Conservation (phyloP, 2,329 filamentous ascomycete species). For the Exophiala viscosa region DNA sequence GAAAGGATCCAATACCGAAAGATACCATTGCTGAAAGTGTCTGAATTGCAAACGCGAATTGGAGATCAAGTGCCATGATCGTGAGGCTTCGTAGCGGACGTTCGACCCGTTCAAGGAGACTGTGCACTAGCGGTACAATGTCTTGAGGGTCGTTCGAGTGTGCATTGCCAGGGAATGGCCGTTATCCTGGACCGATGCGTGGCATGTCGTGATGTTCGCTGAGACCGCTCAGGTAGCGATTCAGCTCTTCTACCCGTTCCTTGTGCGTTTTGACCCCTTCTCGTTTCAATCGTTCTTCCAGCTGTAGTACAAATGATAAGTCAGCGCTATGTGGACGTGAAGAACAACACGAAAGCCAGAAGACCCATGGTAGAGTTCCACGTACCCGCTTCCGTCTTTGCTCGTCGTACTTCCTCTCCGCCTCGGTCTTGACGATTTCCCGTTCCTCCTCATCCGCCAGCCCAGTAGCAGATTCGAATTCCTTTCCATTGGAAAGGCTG, state of each 20-base stretch:
- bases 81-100: neutral
- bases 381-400: constrained; percentile 72
- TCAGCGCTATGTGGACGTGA: constrained; percentile 9
- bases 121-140: neutral
- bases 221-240: constrained; percentile 84
- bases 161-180: neutral
- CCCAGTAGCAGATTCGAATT: constrained; percentile 25
- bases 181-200: constrained; percentile 29
- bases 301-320: constrained; percentile 44
- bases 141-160: neutral
- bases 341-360: neutral
- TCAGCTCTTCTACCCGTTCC: constrained; percentile 90
- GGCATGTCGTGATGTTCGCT: constrained; percentile 97
- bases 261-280: constrained; percentile 96
- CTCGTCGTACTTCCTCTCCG: constrained; percentile 78
- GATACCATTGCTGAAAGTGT: no score
- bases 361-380: constrained; percentile 23
- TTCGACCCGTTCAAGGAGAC: no score
- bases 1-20: no score
- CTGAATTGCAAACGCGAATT: no score
- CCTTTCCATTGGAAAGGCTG: constrained; percentile 29
- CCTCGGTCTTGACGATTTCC: constrained; percentile 68
- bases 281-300: constrained; percentile 74
- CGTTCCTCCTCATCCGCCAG: constrained; percentile 33
- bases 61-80: neutral